Evolutionary conservation across 306 rosid species (phyloP).

Genomic region (Canavalia gladiata): DNA sequence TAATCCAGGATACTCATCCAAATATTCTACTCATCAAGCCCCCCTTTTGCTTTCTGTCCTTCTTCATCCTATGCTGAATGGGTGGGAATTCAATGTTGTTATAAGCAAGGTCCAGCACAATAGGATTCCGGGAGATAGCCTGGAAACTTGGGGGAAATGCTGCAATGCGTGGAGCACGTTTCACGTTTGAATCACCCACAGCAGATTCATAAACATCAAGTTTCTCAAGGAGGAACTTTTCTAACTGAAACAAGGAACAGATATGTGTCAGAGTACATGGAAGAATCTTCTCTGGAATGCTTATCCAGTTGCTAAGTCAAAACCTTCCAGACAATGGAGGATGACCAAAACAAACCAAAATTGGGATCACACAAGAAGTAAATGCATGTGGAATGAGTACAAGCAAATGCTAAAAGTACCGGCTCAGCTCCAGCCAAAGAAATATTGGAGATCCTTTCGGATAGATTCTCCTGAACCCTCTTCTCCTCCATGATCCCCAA

Average conservation of each 20-base stretch:
- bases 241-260: constrained; percentile 51
- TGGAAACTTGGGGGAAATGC: constrained; percentile 61
- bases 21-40: constrained; percentile 58
- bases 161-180: constrained; percentile 58
- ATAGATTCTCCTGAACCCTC: constrained; percentile 55
- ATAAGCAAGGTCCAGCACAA: constrained; percentile 66
- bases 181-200: constrained; percentile 62
- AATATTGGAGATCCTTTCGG: constrained; percentile 57
- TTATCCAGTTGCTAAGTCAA: no score
- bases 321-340: not conserved
- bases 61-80: constrained; percentile 61
- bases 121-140: constrained; percentile 63
- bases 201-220: constrained; percentile 64
- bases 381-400: not conserved
- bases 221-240: constrained; percentile 60
- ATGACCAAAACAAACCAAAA: not conserved
- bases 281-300: no score
- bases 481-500: constrained; percentile 65
- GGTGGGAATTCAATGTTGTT: constrained; percentile 58
- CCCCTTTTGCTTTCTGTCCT: constrained; percentile 59
- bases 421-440: constrained; percentile 59
- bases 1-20: constrained; percentile 48
- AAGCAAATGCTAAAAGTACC: constrained; percentile 39
- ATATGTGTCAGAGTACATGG: constrained; percentile 37
- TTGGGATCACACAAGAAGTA: constrained; percentile 36